Evolutionary conservation across 2,329 filamentous ascomycete genomes (phyloP).

Genomic region (Aspergillus sp.): DNA sequence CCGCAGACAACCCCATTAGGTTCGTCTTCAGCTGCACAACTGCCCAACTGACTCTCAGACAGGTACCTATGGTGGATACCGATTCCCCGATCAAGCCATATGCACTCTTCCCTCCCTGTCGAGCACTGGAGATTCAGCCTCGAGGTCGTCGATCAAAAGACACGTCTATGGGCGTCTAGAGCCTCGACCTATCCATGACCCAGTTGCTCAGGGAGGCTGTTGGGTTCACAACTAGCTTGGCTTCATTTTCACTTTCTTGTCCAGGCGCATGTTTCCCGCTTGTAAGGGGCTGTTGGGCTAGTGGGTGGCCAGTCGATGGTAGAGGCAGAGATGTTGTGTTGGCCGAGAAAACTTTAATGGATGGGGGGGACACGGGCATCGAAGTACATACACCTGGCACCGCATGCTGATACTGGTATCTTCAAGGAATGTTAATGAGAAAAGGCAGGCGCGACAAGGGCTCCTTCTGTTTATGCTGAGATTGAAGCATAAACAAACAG

Average conservation of each 20-base stretch:
- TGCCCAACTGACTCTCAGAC: conserved; percentile 1
- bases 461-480: neutral
- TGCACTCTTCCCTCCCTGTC: neutral
- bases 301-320: too few species aligned
- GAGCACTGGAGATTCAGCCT: neutral
- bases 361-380: neutral
- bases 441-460: neutral
- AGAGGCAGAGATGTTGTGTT: neutral
- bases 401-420: neutral
- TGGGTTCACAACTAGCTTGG: too few species aligned
- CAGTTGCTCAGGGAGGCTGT: too few species aligned
- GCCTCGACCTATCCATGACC: neutral
- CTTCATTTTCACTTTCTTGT: too few species aligned
- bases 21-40: neutral
- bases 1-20: too few species aligned
- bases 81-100: neutral
- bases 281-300: too few species aligned
- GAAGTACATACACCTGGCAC: neutral
- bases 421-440: neutral
- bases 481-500: neutral
- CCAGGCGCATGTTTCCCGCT: too few species aligned
- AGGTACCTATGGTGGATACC: neutral
- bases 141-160: neutral
- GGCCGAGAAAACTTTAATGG: neutral
- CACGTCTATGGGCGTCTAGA: neutral